Percentiles rank a stretch among this genome's conserved stretches.
phyloP scores from a whole-genome alignment of 2,329 filamentous ascomycete genomes.

The Aspergillus hiratsukae region DNA sequence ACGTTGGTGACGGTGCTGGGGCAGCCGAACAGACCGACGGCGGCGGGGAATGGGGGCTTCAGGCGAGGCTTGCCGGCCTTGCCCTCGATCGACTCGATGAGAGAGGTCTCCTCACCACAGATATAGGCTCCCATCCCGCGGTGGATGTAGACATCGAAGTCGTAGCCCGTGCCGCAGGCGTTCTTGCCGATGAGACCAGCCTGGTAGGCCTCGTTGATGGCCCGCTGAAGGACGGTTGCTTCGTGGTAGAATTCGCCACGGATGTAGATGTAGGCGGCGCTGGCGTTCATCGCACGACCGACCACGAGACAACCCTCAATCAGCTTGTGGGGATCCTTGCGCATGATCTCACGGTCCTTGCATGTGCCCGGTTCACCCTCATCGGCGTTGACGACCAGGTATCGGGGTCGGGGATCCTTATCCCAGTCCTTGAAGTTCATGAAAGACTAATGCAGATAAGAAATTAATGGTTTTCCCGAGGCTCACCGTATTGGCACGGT shows the following conservation, averaged over 20 bases:
- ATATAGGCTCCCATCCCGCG: slow-evolving; percentile 96
- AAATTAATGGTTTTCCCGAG: neutral
- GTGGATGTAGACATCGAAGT: slow-evolving; percentile 96
- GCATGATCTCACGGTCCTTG: slow-evolving; percentile 99
- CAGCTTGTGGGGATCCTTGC: slow-evolving; percentile 99
- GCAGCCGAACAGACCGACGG: slow-evolving; percentile 96
- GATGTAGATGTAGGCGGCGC: slow-evolving; percentile 98
- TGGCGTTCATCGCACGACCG: slow-evolving; percentile 97
- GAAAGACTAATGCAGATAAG: slow-evolving; percentile 65
- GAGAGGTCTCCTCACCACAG: slow-evolving; percentile 94
- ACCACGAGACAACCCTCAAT: slow-evolving; percentile 95
- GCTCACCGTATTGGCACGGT: neutral
- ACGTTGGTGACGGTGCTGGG: slow-evolving; percentile 98
- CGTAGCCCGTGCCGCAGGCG: slow-evolving; percentile 92
- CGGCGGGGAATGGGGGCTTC: slow-evolving; percentile 97
- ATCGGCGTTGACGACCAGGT: slow-evolving; percentile 96
- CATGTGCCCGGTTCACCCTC: slow-evolving; percentile 98
- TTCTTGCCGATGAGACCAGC: slow-evolving; percentile 97
- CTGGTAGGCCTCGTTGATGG: slow-evolving; percentile 96
- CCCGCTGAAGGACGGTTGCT: slow-evolving; percentile 84
- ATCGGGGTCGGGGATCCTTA: slow-evolving; percentile 91
- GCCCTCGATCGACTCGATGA: slow-evolving; percentile 97
- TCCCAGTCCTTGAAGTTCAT: slow-evolving; percentile 99
- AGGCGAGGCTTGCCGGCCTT: slow-evolving; percentile 98
- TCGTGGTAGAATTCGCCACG: slow-evolving; percentile 97